These are phyloP conservation scores for Fragosphaeria purpurea DNA, from an alignment of 2,329 filamentous ascomycete species.

Conservation along the genomic window DNA sequence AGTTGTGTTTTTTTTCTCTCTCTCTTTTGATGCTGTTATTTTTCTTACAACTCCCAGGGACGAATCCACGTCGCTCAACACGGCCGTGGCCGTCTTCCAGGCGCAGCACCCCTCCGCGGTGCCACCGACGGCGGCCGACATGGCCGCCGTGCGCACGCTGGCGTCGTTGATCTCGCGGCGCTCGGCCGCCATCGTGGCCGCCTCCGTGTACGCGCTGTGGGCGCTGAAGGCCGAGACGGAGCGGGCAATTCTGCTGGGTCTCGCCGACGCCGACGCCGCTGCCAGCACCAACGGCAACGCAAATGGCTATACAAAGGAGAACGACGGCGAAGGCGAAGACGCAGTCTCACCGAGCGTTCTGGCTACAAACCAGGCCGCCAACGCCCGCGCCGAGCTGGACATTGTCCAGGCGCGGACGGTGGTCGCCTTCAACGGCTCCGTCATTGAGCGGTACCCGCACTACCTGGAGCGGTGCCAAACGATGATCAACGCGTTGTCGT, in stretches of 20 bases:
- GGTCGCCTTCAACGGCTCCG: constrained; percentile 71
- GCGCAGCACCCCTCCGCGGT: constrained; percentile 37
- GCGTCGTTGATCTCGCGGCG: constrained; percentile 46
- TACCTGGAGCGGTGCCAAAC: constrained; percentile 54
- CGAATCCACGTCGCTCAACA: constrained; percentile 28
- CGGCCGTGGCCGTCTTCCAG: constrained; percentile 38
- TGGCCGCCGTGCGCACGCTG: constrained; percentile 41
- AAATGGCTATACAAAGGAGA: not conserved
- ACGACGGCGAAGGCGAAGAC: not conserved
- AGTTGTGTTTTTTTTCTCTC: constrained; percentile 30
- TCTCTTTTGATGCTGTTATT: not conserved
- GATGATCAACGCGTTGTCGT: constrained; percentile 47
- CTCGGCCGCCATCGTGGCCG: constrained; percentile 49
- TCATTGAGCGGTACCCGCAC: constrained; percentile 67
- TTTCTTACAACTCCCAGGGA: constrained; percentile 27
- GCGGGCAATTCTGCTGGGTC: constrained; percentile 27
- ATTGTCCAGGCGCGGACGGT: constrained; percentile 33
- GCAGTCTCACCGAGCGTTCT: too few relatives aligned
- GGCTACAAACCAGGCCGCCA: constrained; percentile 24
- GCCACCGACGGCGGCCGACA: constrained; percentile 33
- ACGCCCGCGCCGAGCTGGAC: constrained; percentile 35
- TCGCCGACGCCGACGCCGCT: too few relatives aligned
- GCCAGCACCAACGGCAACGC: not conserved
- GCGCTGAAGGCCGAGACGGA: constrained; percentile 41
- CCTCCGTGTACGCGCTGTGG: constrained; percentile 51